These are phyloP conservation scores for Fagopyrum homotropicum DNA, from an alignment of 148 eudicot genomes.

Conservation along the genomic window DNA sequence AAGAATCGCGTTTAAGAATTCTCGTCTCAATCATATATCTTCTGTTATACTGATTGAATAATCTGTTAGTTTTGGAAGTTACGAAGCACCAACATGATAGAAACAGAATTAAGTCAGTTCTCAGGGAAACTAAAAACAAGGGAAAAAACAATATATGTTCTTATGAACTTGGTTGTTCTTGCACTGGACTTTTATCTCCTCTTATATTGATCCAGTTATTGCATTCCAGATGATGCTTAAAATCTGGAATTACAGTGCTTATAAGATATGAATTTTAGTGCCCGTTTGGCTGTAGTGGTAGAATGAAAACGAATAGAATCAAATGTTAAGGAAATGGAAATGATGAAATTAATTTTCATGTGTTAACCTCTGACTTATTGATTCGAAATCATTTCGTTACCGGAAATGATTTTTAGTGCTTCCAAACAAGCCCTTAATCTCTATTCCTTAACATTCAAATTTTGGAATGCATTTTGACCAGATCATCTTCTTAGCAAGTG, in stretches of 20 bases:
- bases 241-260: background rate
- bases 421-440: background rate
- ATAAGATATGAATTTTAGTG: background rate
- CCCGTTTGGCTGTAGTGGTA: too few species aligned
- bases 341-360: too few species aligned
- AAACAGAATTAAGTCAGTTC: background rate
- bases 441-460: background rate
- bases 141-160: background rate
- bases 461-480: background rate
- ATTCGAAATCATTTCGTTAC: too few species aligned
- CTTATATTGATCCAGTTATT: background rate
- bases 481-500: background rate
- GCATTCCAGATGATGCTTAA: background rate
- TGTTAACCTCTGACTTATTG: too few species aligned
- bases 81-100: background rate
- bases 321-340: too few species aligned
- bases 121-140: background rate
- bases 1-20: slow-evolving; percentile 1
- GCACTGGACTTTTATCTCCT: background rate
- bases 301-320: too few species aligned
- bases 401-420: too few species aligned
- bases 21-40: background rate
- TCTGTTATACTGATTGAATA: background rate
- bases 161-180: background rate
- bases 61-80: background rate